Conservation (phyloP, 1,139 yeast species). For the Yamadazyma pseudoaaseri region DNA sequence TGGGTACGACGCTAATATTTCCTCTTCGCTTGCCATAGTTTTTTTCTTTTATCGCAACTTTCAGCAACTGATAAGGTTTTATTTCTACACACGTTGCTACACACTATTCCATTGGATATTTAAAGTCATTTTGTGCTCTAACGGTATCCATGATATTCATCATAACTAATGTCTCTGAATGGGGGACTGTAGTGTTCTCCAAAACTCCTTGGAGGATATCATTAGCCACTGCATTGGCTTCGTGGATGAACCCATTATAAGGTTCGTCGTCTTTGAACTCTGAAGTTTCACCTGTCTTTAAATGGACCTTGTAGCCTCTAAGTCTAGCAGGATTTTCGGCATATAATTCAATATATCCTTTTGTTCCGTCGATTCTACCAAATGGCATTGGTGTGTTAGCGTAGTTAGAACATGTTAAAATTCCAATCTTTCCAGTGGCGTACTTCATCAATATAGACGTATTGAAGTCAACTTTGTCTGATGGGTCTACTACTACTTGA, state of each 20-base stretch:
- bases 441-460: constrained; percentile 35
- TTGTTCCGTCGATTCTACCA: constrained; percentile 37
- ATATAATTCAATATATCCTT: constrained; percentile 35
- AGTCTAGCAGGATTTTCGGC: constrained; percentile 36
- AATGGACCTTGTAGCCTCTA: constrained; percentile 27
- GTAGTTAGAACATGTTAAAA: constrained; percentile 33
- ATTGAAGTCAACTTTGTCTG: constrained; percentile 35
- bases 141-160: constrained; percentile 45
- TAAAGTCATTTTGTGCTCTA: constrained; percentile 39
- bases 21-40: constrained; percentile 21
- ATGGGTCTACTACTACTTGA: constrained; percentile 28
- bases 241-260: constrained; percentile 48
- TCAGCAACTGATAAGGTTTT: too few relatives aligned
- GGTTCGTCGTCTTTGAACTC: constrained; percentile 29
- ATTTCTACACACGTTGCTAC: too few relatives aligned
- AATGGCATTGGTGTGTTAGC: constrained; percentile 30
- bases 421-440: constrained; percentile 34
- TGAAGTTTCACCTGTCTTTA: constrained; percentile 20
- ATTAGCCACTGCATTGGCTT: constrained; percentile 50
- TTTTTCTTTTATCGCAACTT: too few relatives aligned
- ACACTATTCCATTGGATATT: constrained; percentile 44
- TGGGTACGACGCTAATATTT: constrained; percentile 57
- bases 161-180: constrained; percentile 42
- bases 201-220: constrained; percentile 36
- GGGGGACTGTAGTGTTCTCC: constrained; percentile 37